Percentiles rank a stretch among this genome's conserved stretches.
Evolutionary conservation across 2,329 filamentous ascomycete genomes (phyloP).

Genomic region (Monilinia fructigena): DNA sequence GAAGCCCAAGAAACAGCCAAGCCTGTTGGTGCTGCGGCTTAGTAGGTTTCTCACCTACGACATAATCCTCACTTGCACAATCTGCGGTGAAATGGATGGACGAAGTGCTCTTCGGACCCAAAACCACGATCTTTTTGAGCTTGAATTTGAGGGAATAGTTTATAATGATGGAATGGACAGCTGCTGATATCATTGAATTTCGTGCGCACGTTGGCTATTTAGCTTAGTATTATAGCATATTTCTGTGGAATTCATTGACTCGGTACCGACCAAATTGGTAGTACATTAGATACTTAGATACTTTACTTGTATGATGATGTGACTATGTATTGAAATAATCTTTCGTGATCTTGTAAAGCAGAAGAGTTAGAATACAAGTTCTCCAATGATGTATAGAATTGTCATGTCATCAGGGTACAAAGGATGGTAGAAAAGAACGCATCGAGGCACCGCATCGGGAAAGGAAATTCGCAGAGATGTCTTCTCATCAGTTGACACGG

Average conservation of each 20-base stretch:
- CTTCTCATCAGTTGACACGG: neutral
- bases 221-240: conserved; percentile 1
- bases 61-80: neutral
- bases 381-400: neutral
- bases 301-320: neutral
- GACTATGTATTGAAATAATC: neutral
- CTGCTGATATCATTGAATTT: conserved; percentile 25
- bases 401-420: neutral
- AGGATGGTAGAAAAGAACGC: neutral
- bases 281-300: neutral
- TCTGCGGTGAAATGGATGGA: neutral
- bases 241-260: neutral
- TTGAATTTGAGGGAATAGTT: conserved; percentile 22
- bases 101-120: conserved; percentile 40
- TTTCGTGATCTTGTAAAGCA: neutral
- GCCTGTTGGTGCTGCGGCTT: conserved; percentile 40
- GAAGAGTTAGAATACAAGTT: neutral
- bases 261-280: neutral
- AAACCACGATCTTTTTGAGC: conserved; percentile 40
- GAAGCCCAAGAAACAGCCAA: conserved; percentile 45
- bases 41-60: neutral
- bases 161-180: conserved; percentile 8
- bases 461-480: neutral
- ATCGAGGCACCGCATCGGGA: neutral
- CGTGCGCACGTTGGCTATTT: conserved; percentile 11